These are phyloP conservation scores for Fusarium miscanthi DNA, from an alignment of 2,329 filamentous ascomycete species.

Conservation along the genomic window DNA sequence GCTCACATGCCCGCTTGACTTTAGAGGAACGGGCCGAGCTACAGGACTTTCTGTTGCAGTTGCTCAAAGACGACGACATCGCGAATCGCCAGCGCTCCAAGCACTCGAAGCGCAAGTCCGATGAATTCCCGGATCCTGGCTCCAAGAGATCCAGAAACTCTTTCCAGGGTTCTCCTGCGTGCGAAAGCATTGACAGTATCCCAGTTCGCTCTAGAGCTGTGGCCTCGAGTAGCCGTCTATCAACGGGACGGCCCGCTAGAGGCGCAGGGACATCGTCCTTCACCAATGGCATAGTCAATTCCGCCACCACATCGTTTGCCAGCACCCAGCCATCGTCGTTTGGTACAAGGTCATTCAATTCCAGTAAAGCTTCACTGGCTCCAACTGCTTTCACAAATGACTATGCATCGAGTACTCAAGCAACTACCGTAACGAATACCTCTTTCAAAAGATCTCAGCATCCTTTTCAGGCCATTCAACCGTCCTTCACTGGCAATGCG, in stretches of 20 bases:
- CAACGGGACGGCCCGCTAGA: slow-evolving; percentile 27
- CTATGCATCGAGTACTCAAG: slow-evolving; percentile 46
- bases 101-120: slow-evolving; percentile 40
- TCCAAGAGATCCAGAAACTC: slow-evolving; percentile 36
- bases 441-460: slow-evolving; percentile 19
- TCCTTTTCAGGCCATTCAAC: not conserved
- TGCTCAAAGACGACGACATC: slow-evolving; percentile 31
- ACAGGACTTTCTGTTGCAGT: slow-evolving; percentile 37
- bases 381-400: slow-evolving; percentile 48
- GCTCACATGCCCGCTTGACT: slow-evolving; percentile 25
- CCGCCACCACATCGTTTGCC: slow-evolving; percentile 12
- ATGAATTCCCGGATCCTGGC: slow-evolving; percentile 28
- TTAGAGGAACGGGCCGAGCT: slow-evolving; percentile 42
- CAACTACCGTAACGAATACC: slow-evolving; percentile 43
- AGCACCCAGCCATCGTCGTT: slow-evolving; percentile 32
- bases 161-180: slow-evolving; percentile 2
- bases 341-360: slow-evolving; percentile 43
- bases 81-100: slow-evolving; percentile 13
- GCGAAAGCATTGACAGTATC: slow-evolving; percentile 34
- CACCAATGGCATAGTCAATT: slow-evolving; percentile 16
- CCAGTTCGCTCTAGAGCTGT: slow-evolving; percentile 36
- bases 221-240: not conserved
- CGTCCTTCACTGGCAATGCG: not conserved
- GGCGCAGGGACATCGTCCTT: slow-evolving; percentile 22
- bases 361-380: slow-evolving; percentile 48